A percentile compares a stretch with the other conserved stretches of the same genome.
phyloP scores from a whole-genome alignment of 257 asterid genomes.

The Solanum sejunctum region DNA sequence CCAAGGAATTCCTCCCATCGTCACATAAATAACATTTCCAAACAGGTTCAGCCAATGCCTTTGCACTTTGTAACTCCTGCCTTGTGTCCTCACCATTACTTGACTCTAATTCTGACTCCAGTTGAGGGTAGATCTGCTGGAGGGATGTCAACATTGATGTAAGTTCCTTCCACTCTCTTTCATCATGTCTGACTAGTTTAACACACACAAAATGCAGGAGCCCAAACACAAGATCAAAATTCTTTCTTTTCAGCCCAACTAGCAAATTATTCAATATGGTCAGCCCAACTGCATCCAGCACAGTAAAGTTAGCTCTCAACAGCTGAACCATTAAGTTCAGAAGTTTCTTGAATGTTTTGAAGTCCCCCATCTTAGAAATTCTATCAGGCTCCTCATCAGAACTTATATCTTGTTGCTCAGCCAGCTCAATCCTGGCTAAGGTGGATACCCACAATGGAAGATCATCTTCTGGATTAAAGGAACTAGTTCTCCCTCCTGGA shows the following conservation, averaged over 20 bases:
- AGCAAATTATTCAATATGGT: slow-evolving; percentile 31
- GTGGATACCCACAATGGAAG: slow-evolving; percentile 51
- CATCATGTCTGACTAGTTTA: slow-evolving; percentile 37
- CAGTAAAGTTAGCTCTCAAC: slow-evolving; percentile 27
- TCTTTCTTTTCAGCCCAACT: slow-evolving; percentile 34
- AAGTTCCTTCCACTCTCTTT: slow-evolving; percentile 38
- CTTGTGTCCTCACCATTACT: slow-evolving; percentile 18
- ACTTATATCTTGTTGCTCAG: slow-evolving; percentile 22
- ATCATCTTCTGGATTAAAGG: slow-evolving; percentile 10
- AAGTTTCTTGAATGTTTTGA: slow-evolving; percentile 46
- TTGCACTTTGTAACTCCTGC: slow-evolving; percentile 29
- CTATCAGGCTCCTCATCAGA: slow-evolving; percentile 27
- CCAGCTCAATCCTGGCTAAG: slow-evolving; percentile 56
- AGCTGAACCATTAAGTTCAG: slow-evolving; percentile 32
- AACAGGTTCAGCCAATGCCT: slow-evolving; percentile 57
- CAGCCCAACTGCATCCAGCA: slow-evolving; percentile 66
- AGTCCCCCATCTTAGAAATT: slow-evolving; percentile 13
- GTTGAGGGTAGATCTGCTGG: slow-evolving; percentile 26
- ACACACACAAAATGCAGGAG: slow-evolving; percentile 53
- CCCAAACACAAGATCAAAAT: slow-evolving; percentile 39
- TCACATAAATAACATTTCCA: slow-evolving; percentile 32
- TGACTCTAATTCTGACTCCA: slow-evolving; percentile 28
- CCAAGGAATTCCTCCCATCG: slow-evolving; percentile 20
- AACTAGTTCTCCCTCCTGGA: slow-evolving; percentile 7
- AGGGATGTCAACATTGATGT: slow-evolving; percentile 32